Evolutionary conservation across 495 filamentous ascomycete genomes (phyloP).

Genomic region (Penicillium alfredii): DNA sequence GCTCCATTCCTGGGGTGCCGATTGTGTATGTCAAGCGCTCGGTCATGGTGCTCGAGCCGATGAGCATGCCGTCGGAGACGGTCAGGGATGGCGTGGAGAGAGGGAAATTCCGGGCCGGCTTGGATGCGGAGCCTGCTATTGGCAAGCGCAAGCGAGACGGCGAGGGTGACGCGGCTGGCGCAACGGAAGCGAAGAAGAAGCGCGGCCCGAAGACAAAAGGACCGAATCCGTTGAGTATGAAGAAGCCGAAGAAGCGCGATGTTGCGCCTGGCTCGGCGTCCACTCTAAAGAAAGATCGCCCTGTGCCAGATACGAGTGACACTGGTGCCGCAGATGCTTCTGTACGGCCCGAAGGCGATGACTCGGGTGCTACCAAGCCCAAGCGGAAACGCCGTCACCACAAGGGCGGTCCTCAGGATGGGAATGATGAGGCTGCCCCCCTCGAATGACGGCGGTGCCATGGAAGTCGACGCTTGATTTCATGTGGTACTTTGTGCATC

Average conservation of each 20-base stretch:
- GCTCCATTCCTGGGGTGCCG: conserved; percentile 63
- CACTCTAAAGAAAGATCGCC: conserved; percentile 15
- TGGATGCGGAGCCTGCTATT: conserved; percentile 43
- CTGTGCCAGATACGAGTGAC: conserved; percentile 5
- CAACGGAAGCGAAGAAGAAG: conserved; percentile 47
- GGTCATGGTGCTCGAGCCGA: conserved; percentile 87
- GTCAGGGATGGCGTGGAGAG: conserved; percentile 63
- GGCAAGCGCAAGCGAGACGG: conserved; percentile 42
- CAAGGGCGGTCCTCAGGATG: conserved; percentile 22
- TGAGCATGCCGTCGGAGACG: conserved; percentile 58
- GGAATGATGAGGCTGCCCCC: conserved; percentile 13
- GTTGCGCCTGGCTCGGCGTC: conserved; percentile 2
- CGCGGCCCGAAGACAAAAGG: conserved; percentile 65
- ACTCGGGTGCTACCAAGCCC: conserved; percentile 16
- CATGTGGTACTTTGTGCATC: conserved; percentile 18
- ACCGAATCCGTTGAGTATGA: conserved; percentile 85
- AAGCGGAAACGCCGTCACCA: conserved; percentile 48
- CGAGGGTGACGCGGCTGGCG: conserved; percentile 24
- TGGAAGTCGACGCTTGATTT: conserved; percentile 23
- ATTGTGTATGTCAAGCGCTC: conserved; percentile 76
- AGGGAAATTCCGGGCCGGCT: conserved; percentile 66
- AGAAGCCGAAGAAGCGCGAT: conserved; percentile 64
- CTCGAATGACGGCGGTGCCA: conserved; percentile 12
- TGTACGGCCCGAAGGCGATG: conserved; percentile 19
- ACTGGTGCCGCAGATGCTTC: conserved; percentile 4